Evolutionary conservation across 1,139 yeast genomes (phyloP), one percentile per base, ranked within the genome.

Genomic region (Tardiomyces depauwii): DNA sequence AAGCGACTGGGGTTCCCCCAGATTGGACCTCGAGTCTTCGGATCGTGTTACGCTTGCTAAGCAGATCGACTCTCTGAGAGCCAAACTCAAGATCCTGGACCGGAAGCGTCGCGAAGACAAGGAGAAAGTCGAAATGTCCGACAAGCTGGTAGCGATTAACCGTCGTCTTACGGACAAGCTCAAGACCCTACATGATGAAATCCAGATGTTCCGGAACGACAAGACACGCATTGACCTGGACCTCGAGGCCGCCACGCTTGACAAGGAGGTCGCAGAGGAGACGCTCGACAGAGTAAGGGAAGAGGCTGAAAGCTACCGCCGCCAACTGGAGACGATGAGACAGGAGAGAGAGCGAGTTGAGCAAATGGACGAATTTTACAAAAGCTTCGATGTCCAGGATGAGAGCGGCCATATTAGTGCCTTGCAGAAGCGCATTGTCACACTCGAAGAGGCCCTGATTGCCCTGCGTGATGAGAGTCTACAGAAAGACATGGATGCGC

Each of bases 191-290:
- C 64, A 62, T 25, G 58, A 56, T 10, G 69, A 70, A 44, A 58
- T 67, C 39, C 61, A 57, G 18, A 43, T 55, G 1, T 49, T 70
- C 25, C 53, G 64, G 12, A 14, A 12, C 16, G 45, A 46, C 0
- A 51, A 52, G 12, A 30, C 65, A 2, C 45, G 53, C 1, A 50
- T 50, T 1, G 65, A 73, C 13, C 78, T 76, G 41, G 62, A 68
- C 0, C 50, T 80, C 18, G 89, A 82, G 53, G 62, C 72, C 58
- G 56, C 73, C 1, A 62, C 73, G 0, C 66, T 78, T 2, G 85
- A 80, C 45, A 70, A 71, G 48, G 80, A 74, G 48, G 72, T 70
- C 56, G 65, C 76, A 2, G 67, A 65, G 18, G 71, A 66, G 23
- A 63, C 36, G 36, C 36, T 30, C 16, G 36, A 30, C 10, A 4